A percentile compares a stretch with the other conserved stretches of the same genome.
phyloP scores from a whole-genome alignment of 805 yeast genomes.

The Sugiyamaella americana region DNA sequence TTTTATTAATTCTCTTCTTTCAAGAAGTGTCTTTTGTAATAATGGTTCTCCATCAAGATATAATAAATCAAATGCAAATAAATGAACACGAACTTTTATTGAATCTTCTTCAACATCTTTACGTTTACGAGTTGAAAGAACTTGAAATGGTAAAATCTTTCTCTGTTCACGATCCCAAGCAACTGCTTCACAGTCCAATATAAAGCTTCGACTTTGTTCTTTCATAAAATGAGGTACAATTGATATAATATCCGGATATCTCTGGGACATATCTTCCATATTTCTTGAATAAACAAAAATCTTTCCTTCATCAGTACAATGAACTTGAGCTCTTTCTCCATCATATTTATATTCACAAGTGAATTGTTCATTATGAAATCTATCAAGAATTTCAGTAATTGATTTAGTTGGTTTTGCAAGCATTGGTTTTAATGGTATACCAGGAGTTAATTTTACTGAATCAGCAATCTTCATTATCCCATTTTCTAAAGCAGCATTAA shows the following conservation, averaged over 20 bases:
- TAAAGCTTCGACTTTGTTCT: slow-evolving; percentile 45
- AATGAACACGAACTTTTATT: slow-evolving; percentile 83
- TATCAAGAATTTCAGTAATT: slow-evolving; percentile 82
- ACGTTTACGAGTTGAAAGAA: slow-evolving; percentile 85
- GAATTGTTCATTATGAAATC: slow-evolving; percentile 77
- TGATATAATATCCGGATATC: slow-evolving; percentile 84
- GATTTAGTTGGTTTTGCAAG: slow-evolving; percentile 96
- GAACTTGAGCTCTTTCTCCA: slow-evolving; percentile 97
- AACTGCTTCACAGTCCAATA: slow-evolving; percentile 94
- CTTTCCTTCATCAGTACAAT: slow-evolving; percentile 54
- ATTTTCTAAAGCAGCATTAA: slow-evolving; percentile 54
- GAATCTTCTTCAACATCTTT: slow-evolving; percentile 85
- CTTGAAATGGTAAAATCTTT: slow-evolving; percentile 91
- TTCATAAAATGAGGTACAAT: slow-evolving; percentile 56
- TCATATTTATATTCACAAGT: slow-evolving; percentile 97
- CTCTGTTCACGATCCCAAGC: slow-evolving; percentile 82
- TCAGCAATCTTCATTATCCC: slow-evolving; percentile 62
- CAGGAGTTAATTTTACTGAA: slow-evolving; percentile 74
- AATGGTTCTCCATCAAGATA: slow-evolving; percentile 68
- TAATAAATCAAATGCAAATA: slow-evolving; percentile 85
- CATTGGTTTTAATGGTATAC: slow-evolving; percentile 96
- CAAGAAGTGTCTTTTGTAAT: slow-evolving; percentile 58
- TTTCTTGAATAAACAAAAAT: slow-evolving; percentile 84
- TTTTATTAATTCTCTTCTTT: slow-evolving; percentile 58
- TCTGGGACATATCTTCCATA: slow-evolving; percentile 92